These are phyloP conservation scores for Vickermania ingenoplastis DNA, from an alignment of 208 protist genomes.

Conservation along the genomic window DNA sequence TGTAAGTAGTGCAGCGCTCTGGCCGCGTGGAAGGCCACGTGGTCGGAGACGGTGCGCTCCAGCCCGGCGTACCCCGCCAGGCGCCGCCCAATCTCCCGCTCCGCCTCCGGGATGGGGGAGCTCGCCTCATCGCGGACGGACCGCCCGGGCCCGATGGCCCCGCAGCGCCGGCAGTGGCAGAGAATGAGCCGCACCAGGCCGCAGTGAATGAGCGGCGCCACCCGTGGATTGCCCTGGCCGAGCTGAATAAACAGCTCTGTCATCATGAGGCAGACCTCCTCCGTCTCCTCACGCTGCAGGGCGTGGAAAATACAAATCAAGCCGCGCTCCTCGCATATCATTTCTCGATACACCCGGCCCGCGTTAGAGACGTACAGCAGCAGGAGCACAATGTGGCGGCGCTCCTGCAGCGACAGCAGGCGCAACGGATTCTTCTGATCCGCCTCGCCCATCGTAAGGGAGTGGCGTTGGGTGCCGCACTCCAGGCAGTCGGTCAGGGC, in stretches of 20 bases:
- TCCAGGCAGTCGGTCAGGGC: slow-evolving; percentile 58
- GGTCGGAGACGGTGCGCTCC: slow-evolving; percentile 7
- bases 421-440: background rate
- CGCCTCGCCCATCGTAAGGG: background rate
- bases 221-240: slow-evolving; percentile 45
- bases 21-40: slow-evolving; percentile 37
- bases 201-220: slow-evolving; percentile 35
- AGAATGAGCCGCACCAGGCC: slow-evolving; percentile 46
- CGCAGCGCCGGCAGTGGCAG: slow-evolving; percentile 1
- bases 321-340: slow-evolving; percentile 69
- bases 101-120: background rate
- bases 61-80: background rate
- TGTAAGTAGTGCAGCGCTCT: slow-evolving; percentile 57
- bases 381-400: slow-evolving; percentile 37
- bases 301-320: slow-evolving; percentile 40
- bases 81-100: background rate
- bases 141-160: background rate
- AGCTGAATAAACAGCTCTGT: slow-evolving; percentile 58
- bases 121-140: background rate
- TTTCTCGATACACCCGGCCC: slow-evolving; percentile 81
- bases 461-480: slow-evolving; percentile 4
- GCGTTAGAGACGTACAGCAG: slow-evolving; percentile 74
- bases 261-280: slow-evolving; percentile 27
- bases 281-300: slow-evolving; percentile 42
- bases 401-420: slow-evolving; percentile 28